Percentiles rank a stretch among this genome's conserved stretches.
These are phyloP conservation scores for Hypoxylon rubiginosum DNA, from an alignment of 2,329 filamentous ascomycete species.

Conservation along the genomic window DNA sequence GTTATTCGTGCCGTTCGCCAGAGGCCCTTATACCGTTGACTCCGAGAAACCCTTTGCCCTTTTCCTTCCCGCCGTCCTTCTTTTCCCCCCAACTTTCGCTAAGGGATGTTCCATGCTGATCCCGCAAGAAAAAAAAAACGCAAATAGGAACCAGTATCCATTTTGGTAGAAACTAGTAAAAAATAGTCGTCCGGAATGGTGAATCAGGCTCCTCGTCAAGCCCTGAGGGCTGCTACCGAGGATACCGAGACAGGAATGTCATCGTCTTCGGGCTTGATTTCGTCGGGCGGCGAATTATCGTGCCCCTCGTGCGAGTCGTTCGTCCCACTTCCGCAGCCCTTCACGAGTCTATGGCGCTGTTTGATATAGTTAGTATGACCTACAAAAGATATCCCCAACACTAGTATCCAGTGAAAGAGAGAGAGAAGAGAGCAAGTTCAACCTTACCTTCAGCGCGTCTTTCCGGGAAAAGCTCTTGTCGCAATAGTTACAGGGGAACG, in stretches of 20 bases:
- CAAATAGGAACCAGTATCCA: conserved; percentile 16
- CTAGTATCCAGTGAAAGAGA: not conserved
- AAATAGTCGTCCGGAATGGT: conserved; percentile 1
- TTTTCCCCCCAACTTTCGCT: conserved; percentile 1
- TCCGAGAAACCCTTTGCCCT: conserved; percentile 25
- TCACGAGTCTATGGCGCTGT: conserved; percentile 73
- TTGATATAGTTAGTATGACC: conserved; percentile 36
- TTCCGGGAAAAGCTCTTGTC: conserved; percentile 98
- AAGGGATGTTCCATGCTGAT: conserved; percentile 4
- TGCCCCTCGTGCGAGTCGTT: conserved; percentile 42
- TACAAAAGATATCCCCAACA: not conserved
- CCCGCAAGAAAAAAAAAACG: conserved; percentile 3
- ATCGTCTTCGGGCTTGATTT: conserved; percentile 42
- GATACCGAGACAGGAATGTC: not conserved
- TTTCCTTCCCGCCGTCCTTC: conserved; percentile 18
- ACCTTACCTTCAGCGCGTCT: conserved; percentile 92
- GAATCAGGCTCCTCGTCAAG: conserved; percentile 34
- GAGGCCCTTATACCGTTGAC: conserved; percentile 33
- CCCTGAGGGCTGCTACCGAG: conserved; percentile 12
- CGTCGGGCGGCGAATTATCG: conserved; percentile 42
- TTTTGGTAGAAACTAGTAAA: conserved; percentile 1
- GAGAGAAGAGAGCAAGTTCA: conserved; percentile 14
- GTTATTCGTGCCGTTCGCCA: conserved; percentile 21
- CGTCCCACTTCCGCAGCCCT: conserved; percentile 68
- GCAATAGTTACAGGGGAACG: conserved; percentile 90